Percentiles rank a stretch among this genome's conserved stretches.
phyloP scores from a whole-genome alignment of 148 eudicot genomes.

The Vaccinium vitisidaea region DNA sequence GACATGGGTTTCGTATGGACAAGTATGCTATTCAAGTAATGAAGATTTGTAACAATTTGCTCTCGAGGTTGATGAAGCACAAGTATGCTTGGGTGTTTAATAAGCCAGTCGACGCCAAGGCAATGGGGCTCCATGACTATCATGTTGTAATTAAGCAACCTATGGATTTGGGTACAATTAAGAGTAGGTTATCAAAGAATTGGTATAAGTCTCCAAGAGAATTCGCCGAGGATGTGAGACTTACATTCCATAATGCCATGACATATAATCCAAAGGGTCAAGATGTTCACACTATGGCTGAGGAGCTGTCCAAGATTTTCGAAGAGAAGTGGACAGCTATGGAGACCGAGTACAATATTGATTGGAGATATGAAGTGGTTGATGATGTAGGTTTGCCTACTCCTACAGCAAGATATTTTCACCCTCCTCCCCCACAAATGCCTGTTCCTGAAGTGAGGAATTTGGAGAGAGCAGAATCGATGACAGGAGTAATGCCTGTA shows the following conservation, averaged over 20 bases:
- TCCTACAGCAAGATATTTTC: constrained; percentile 53
- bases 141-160: constrained; percentile 30
- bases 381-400: constrained; percentile 59
- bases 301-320: constrained; percentile 22
- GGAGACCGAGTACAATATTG: constrained; percentile 22
- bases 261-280: constrained; percentile 37
- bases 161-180: constrained; percentile 44
- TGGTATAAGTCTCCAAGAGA: constrained; percentile 30
- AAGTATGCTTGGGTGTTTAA: constrained; percentile 39
- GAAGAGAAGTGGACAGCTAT: constrained; percentile 33
- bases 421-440: constrained; percentile 36
- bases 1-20: constrained; percentile 40
- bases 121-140: constrained; percentile 33
- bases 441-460: constrained; percentile 32
- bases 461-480: constrained; percentile 55
- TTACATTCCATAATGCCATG: constrained; percentile 37
- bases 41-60: constrained; percentile 34
- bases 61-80: constrained; percentile 35
- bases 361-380: constrained; percentile 38
- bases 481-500: constrained; percentile 25
- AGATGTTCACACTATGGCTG: constrained; percentile 33
- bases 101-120: constrained; percentile 32
- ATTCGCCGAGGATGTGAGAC: constrained; percentile 37
- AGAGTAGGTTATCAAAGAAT: constrained; percentile 25
- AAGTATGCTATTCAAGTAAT: constrained; percentile 44